Evolutionary conservation across 106 monocot species (phyloP).

Genomic region (Iris macrosiphon): DNA sequence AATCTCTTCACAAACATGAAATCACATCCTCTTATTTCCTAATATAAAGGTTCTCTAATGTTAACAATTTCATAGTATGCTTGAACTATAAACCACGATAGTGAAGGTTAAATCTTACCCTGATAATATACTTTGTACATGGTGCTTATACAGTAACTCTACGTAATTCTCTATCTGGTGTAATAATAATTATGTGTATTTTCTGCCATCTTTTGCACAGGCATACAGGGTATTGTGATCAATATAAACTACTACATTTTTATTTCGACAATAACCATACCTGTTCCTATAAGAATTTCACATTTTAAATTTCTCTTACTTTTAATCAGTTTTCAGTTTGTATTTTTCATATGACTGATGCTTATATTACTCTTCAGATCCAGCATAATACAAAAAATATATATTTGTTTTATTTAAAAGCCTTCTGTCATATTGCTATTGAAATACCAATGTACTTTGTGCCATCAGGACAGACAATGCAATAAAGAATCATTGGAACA

Average conservation of each 20-base stretch:
- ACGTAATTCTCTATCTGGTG: not conserved
- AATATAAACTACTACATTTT: not conserved
- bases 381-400: not conserved
- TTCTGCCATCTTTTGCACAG: not conserved
- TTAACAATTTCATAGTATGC: not conserved
- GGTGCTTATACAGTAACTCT: not conserved
- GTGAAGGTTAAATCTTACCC: not conserved
- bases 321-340: not conserved
- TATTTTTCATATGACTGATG: not conserved
- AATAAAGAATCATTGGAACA: conserved; percentile 99
- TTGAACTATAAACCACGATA: not conserved
- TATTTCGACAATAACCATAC: not conserved
- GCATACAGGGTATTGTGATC: not conserved
- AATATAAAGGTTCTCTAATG: not conserved
- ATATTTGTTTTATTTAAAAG: not conserved
- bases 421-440: not conserved
- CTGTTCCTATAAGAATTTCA: not conserved
- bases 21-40: not conserved
- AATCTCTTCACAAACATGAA: conserved; percentile 3
- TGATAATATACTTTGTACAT: not conserved
- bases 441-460: not conserved
- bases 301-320: not conserved
- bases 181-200: conserved; percentile 5
- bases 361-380: not conserved
- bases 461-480: conserved; percentile 89